phyloP scores from a whole-genome alignment of 1,284 basidiomycete genomes.

The Heterobasidion occidentale region DNA sequence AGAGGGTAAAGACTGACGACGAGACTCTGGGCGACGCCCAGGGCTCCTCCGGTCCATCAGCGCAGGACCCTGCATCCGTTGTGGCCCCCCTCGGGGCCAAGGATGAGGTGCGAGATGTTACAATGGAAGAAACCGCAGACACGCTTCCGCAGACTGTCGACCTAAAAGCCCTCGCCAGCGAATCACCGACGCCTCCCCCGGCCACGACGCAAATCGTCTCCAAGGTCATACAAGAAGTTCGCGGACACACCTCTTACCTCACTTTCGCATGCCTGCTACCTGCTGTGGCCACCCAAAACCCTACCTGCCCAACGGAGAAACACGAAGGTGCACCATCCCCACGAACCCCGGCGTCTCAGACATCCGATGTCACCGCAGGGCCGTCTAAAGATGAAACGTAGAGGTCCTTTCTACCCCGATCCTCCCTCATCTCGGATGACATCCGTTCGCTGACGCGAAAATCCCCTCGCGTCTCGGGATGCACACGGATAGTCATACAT shows the following conservation, averaged over 20 bases:
- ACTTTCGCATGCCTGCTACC: conserved; percentile 75
- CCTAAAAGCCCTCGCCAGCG: neutral
- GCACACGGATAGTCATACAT: neutral
- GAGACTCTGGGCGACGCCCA: conserved; percentile 11
- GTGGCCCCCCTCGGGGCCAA: neutral
- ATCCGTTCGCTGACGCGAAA: neutral
- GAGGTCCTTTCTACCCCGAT: neutral
- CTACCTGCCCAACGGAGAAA: neutral
- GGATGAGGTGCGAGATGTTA: neutral
- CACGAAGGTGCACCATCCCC: neutral
- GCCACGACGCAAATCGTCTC: conserved; percentile 44
- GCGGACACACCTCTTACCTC: conserved; percentile 90
- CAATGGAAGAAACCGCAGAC: neutral
- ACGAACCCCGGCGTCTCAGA: neutral
- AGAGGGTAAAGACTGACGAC: conserved; percentile 29
- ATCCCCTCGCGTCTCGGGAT: neutral
- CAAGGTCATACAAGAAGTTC: conserved; percentile 71
- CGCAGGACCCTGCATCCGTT: too few species aligned
- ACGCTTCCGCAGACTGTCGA: neutral
- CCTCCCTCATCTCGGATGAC: too few species aligned
- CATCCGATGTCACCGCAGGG: neutral
- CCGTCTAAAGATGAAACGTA: neutral
- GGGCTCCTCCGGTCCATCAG: neutral
- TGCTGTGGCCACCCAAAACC: conserved; percentile 8
- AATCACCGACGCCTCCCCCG: neutral